These are phyloP conservation scores for Aspergillus sp. DNA, from an alignment of 2,329 filamentous ascomycete species.

Conservation along the genomic window DNA sequence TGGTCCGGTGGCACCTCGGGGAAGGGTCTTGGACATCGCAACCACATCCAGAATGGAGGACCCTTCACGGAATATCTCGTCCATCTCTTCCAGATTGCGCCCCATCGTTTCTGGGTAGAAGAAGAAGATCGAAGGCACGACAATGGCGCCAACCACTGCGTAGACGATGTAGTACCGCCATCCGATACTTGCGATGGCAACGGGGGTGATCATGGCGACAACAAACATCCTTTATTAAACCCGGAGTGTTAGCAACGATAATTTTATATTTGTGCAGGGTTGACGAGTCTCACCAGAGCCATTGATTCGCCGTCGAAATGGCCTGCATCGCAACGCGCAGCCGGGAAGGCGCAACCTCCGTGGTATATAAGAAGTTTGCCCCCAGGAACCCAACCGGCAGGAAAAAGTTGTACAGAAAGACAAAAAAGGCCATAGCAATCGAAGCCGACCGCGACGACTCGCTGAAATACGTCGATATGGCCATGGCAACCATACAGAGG, in stretches of 20 bases:
- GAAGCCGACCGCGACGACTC: not conserved
- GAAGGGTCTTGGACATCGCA: not conserved
- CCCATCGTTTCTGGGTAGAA: slow-evolving; percentile 13
- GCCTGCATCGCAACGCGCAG: slow-evolving; percentile 1
- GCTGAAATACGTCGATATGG: slow-evolving; percentile 9
- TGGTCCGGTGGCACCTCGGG: not conserved
- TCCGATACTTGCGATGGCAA: slow-evolving; percentile 6
- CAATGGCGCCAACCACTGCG: slow-evolving; percentile 12
- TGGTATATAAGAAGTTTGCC: slow-evolving; percentile 7
- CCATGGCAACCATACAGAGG: slow-evolving; percentile 12
- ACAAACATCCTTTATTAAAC: slow-evolving; percentile 2
- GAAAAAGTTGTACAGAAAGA: slow-evolving; percentile 9
- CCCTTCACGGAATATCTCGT: not conserved
- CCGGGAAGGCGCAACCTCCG: slow-evolving; percentile 4
- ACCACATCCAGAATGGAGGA: not conserved
- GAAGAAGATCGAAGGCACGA: slow-evolving; percentile 14
- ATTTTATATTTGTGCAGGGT: too few species aligned
- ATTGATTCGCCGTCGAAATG: slow-evolving; percentile 8
- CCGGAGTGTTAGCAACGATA: not conserved
- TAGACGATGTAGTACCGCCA: slow-evolving; percentile 12
- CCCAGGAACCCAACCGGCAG: slow-evolving; percentile 3
- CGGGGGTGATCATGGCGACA: slow-evolving; percentile 9
- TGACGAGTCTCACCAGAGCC: slow-evolving; percentile 1
- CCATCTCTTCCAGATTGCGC: slow-evolving; percentile 1
- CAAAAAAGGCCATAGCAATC: not conserved